phyloP scores from a whole-genome alignment of 1,139 yeast genomes.

The Lodderomyces theae region DNA sequence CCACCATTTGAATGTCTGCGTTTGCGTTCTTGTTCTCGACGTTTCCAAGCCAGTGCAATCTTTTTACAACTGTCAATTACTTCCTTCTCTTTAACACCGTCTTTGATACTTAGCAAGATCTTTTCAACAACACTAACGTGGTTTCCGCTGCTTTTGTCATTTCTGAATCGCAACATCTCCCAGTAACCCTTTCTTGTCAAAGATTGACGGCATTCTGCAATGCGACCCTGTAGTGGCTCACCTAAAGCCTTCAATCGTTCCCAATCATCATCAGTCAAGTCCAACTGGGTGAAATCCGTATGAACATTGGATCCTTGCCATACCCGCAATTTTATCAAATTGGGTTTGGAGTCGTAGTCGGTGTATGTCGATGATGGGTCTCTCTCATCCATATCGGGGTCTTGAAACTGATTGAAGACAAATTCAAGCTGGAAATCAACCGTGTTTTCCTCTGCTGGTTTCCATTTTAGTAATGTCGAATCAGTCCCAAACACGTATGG shows the following conservation, averaged over 20 bases:
- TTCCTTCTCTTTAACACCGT: conserved; percentile 80
- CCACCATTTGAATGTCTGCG: conserved; percentile 12
- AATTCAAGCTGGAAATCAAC: conserved; percentile 79
- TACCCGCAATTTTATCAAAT: conserved; percentile 54
- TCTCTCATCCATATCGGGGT: conserved; percentile 65
- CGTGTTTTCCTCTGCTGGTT: conserved; percentile 93
- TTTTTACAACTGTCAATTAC: conserved; percentile 46
- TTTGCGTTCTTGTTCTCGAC: conserved; percentile 30
- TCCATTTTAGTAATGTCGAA: conserved; percentile 83
- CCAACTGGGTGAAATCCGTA: conserved; percentile 63
- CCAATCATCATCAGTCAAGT: conserved; percentile 77
- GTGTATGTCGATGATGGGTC: conserved; percentile 73
- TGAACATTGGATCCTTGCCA: conserved; percentile 80
- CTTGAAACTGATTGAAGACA: conserved; percentile 63
- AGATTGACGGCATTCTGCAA: conserved; percentile 76
- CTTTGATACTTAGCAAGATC: conserved; percentile 79
- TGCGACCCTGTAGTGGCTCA: conserved; percentile 87
- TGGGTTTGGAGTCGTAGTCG: conserved; percentile 82
- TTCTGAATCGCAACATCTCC: conserved; percentile 86
- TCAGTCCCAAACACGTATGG: conserved; percentile 92
- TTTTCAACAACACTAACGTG: conserved; percentile 77
- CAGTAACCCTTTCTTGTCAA: conserved; percentile 56
- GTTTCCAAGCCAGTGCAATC: conserved; percentile 36
- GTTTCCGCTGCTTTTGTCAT: conserved; percentile 88
- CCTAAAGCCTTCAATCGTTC: conserved; percentile 60